Evolutionary conservation across 2,329 filamentous ascomycete species (phyloP).

Genomic region (Teratosphaeria viscida): DNA sequence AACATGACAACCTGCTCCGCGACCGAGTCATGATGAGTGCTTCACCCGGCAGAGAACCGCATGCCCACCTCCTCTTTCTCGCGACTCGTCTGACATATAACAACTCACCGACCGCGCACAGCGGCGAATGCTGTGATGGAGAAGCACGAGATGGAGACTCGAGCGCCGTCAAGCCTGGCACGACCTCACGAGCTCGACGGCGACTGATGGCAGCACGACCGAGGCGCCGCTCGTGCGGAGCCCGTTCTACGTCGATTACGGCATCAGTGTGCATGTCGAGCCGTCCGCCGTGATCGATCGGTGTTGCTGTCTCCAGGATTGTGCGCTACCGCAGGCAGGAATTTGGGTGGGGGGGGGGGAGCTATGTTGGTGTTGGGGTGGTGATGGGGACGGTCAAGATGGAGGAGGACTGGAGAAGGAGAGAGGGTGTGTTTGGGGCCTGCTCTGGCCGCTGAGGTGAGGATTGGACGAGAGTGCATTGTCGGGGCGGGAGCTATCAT

Average conservation of each 20-base stretch:
- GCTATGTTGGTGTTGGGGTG: conserved; percentile 3
- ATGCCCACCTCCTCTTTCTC: background rate
- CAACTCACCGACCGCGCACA: background rate
- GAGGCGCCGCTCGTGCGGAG: conserved; percentile 5
- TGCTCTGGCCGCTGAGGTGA: background rate
- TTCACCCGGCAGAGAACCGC: background rate
- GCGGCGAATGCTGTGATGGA: background rate
- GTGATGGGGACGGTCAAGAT: conserved; percentile 6
- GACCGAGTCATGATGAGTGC: background rate
- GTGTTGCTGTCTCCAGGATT: conserved; percentile 6
- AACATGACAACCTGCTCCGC: background rate
- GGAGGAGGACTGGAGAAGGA: conserved; percentile 6
- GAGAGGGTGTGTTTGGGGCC: conserved; percentile 5
- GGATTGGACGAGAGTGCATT: conserved; percentile 9
- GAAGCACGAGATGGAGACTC: background rate
- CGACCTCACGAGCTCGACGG: background rate
- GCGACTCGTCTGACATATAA: background rate
- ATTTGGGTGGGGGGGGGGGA: conserved; percentile 5
- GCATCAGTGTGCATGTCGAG: conserved; percentile 6
- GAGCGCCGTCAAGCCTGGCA: conserved; percentile 7
- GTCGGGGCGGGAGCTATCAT: conserved; percentile 15
- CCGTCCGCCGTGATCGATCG: conserved; percentile 7
- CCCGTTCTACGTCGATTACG: conserved; percentile 10
- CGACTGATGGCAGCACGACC: background rate
- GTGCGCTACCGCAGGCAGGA: background rate